Conservation (phyloP, 176 grass and related monocot genomes). For the Dactylis glomerata region DNA sequence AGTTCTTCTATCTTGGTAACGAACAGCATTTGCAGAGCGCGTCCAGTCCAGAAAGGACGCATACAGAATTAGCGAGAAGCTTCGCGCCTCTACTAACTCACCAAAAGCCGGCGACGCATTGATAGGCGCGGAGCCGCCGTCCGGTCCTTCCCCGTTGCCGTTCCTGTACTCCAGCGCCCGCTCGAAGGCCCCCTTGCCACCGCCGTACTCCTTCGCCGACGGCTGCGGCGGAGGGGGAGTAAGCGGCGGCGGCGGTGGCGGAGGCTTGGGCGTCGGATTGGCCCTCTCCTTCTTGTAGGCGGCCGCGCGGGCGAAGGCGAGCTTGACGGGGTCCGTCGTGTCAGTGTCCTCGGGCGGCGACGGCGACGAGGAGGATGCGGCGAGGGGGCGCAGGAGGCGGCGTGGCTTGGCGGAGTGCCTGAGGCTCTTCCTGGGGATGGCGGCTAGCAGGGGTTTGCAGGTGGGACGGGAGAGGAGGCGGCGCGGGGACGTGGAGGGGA, state of each 20-base stretch:
- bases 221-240: neutral
- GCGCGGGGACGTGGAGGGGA: conserved; percentile 24
- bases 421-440: neutral
- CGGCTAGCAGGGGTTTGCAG: conserved; percentile 13
- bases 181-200: conserved; percentile 27
- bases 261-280: conserved; percentile 13
- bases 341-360: conserved; percentile 24
- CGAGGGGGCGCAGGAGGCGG: neutral
- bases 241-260: neutral
- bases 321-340: conserved; percentile 40
- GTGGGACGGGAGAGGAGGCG: conserved; percentile 26
- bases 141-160: conserved; percentile 20
- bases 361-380: conserved; percentile 19
- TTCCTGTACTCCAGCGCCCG: conserved; percentile 46
- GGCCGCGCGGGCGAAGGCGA: conserved; percentile 45
- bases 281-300: conserved; percentile 48
- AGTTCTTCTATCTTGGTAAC: neutral
- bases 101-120: conserved; percentile 33
- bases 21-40: neutral
- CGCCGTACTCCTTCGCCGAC: neutral
- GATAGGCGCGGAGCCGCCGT: conserved; percentile 12
- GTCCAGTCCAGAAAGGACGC: no score
- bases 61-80: neutral
- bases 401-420: neutral
- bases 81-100: conserved; percentile 26